Conservation (phyloP, 352 stramenopile genomes). For the Globisporangium apiculatum region DNA sequence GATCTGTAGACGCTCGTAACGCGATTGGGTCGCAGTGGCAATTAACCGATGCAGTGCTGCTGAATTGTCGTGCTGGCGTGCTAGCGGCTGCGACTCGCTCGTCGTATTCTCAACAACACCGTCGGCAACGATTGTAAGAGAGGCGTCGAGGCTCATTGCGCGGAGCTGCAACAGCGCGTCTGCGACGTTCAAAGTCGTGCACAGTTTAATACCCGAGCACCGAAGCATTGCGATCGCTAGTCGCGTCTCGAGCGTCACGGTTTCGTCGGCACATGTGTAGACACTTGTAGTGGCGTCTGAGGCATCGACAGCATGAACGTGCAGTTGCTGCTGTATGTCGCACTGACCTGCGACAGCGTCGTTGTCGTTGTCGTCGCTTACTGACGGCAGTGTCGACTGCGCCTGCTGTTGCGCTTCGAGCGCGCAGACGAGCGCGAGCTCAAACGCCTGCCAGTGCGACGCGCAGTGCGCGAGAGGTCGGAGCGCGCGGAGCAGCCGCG, state of each 20-base stretch:
- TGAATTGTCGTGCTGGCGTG: not conserved
- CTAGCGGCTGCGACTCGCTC: not conserved
- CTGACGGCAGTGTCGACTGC: not conserved
- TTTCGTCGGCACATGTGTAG: no score
- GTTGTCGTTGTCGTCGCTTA: not conserved
- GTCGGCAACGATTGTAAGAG: not conserved
- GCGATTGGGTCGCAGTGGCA: not conserved
- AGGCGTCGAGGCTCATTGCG: not conserved
- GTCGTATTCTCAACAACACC: not conserved
- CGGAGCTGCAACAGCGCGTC: not conserved
- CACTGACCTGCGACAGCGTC: not conserved
- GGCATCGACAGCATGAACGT: not conserved
- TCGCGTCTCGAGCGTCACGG: not conserved
- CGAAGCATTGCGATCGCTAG: not conserved
- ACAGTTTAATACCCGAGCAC: not conserved
- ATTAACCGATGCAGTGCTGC: constrained; percentile 1
- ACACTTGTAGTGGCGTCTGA: no score
- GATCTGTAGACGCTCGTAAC: constrained; percentile 17
- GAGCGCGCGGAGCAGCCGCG: constrained; percentile 9
- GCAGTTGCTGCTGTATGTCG: not conserved
- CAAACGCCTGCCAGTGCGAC: constrained; percentile 22
- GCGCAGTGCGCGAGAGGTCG: constrained; percentile 14
- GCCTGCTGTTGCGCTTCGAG: constrained; percentile 1
- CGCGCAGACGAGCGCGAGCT: constrained; percentile 11
- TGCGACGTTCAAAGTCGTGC: not conserved